Evolutionary conservation across 805 yeast genomes (phyloP).

Genomic region (Candida sphagnicola): DNA sequence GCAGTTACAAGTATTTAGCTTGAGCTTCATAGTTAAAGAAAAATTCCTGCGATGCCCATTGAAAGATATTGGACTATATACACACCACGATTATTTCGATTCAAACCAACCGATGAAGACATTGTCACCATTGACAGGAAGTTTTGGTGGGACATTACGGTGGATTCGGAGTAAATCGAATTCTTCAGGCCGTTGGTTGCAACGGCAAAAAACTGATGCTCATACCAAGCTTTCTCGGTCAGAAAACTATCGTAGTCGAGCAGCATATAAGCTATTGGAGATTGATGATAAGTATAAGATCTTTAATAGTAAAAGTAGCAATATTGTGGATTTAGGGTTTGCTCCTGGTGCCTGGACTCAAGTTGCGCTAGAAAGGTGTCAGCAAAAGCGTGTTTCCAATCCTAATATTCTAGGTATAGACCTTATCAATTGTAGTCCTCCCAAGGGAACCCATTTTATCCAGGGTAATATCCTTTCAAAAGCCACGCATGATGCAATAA

Average conservation of each 20-base stretch:
- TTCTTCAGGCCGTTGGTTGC: slow-evolving; percentile 71
- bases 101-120: neutral
- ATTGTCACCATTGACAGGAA: neutral
- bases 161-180: slow-evolving; percentile 3
- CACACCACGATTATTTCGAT: neutral
- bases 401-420: slow-evolving; percentile 65
- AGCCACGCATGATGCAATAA: slow-evolving; percentile 53
- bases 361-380: slow-evolving; percentile 54
- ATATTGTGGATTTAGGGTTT: slow-evolving; percentile 83
- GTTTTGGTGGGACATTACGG: neutral
- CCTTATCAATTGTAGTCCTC: slow-evolving; percentile 31
- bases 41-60: slow-evolving; percentile 4
- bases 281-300: slow-evolving; percentile 61
- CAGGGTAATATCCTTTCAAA: slow-evolving; percentile 38
- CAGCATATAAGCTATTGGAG: slow-evolving; percentile 84
- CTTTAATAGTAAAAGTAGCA: slow-evolving; percentile 46
- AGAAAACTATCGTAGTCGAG: slow-evolving; percentile 70
- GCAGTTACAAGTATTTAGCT: no score
- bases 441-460: slow-evolving; percentile 32
- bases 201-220: slow-evolving; percentile 62
- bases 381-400: slow-evolving; percentile 12
- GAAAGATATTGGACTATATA: neutral
- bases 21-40: slow-evolving; percentile 1
- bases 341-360: slow-evolving; percentile 97
- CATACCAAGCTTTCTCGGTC: slow-evolving; percentile 65